phyloP scores from a whole-genome alignment of 768 basidiomycete species.

The Hysterangium stoloniferum region DNA sequence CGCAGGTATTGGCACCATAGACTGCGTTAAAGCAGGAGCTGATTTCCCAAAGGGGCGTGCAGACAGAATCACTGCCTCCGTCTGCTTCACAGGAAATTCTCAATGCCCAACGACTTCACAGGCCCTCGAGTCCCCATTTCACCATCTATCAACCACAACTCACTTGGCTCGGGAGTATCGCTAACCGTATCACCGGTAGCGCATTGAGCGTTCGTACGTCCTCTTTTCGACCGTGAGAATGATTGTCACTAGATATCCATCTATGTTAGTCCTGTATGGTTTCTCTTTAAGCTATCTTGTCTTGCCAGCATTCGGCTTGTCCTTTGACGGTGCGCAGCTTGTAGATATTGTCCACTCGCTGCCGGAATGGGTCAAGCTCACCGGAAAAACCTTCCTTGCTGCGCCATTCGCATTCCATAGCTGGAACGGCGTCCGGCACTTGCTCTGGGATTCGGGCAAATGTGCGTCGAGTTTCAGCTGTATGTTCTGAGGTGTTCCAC shows the following conservation, averaged over 20 bases:
- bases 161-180: constrained; percentile 83
- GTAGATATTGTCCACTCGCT: constrained; percentile 62
- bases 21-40: constrained; percentile 8
- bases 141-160: constrained; percentile 96
- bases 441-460: constrained; percentile 83
- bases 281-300: constrained; percentile 82
- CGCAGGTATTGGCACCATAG: not conserved
- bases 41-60: constrained; percentile 36
- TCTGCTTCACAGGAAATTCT: constrained; percentile 55
- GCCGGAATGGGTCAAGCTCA: constrained; percentile 70
- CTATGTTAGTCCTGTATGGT: constrained; percentile 67
- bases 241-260: not conserved
- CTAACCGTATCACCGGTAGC: constrained; percentile 78
- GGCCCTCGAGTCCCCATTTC: constrained; percentile 92
- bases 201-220: constrained; percentile 70
- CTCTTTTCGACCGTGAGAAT: not conserved
- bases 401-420: constrained; percentile 88
- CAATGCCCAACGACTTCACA: constrained; percentile 78
- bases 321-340: constrained; percentile 73
- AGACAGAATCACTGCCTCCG: constrained; percentile 59
- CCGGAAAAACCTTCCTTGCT: constrained; percentile 72
- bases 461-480: constrained; percentile 45
- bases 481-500: not conserved
- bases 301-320: constrained; percentile 52
- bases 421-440: constrained; percentile 84